Percentiles rank a stretch among this genome's conserved stretches.
Conservation (phyloP, 805 yeast species). For the Candida sanyiensis region DNA sequence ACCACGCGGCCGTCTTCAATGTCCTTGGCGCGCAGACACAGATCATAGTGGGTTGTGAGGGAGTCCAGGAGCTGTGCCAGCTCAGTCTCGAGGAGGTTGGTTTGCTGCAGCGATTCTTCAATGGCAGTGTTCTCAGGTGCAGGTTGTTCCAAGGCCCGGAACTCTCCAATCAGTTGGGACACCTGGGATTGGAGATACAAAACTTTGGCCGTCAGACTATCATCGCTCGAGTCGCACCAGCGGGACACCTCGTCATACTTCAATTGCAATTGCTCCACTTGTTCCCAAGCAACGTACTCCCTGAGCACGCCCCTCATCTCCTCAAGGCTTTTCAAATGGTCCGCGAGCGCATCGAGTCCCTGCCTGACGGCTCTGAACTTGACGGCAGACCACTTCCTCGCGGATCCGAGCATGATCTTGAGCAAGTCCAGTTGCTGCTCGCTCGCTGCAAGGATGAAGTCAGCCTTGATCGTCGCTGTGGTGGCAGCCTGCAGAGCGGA, state of each 20-base stretch:
- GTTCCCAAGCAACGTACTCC: slow-evolving; percentile 43
- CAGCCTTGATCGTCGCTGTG: slow-evolving; percentile 29
- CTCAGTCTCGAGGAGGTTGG: slow-evolving; percentile 53
- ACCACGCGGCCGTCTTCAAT: slow-evolving; percentile 30
- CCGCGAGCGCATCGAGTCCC: slow-evolving; percentile 20
- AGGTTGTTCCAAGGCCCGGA: slow-evolving; percentile 29
- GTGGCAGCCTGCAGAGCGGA: neutral
- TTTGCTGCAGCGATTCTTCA: slow-evolving; percentile 31
- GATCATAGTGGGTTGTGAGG: slow-evolving; percentile 78
- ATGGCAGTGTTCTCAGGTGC: slow-evolving; percentile 15
- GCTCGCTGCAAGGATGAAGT: slow-evolving; percentile 40
- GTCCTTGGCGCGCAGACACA: slow-evolving; percentile 49
- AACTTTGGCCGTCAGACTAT: slow-evolving; percentile 25
- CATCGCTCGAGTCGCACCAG: slow-evolving; percentile 21
- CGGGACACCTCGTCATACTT: slow-evolving; percentile 8
- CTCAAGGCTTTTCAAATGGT: slow-evolving; percentile 30
- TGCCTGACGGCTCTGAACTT: slow-evolving; percentile 22
- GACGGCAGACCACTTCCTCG: slow-evolving; percentile 26
- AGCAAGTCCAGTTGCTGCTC: slow-evolving; percentile 43
- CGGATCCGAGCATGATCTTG: slow-evolving; percentile 28
- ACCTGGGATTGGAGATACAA: slow-evolving; percentile 14
- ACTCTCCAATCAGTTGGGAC: slow-evolving; percentile 12
- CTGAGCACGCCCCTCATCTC: slow-evolving; percentile 30
- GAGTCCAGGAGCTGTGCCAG: slow-evolving; percentile 65
- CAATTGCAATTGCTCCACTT: slow-evolving; percentile 27